Evolutionary conservation across 352 stramenopile genomes (phyloP).

Genomic region (Thalassiosira hispida): DNA sequence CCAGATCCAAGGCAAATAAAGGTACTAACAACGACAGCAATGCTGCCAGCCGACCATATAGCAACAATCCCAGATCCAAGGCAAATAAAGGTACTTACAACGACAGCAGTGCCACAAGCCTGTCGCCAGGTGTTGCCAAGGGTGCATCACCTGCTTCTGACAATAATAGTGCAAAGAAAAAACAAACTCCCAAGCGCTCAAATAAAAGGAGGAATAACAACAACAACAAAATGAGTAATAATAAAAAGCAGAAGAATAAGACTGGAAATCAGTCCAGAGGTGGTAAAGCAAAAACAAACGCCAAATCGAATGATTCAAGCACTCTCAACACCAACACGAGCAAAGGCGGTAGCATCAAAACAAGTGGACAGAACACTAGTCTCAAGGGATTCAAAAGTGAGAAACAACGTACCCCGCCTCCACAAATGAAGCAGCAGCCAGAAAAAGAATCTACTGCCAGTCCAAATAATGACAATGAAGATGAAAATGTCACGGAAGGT

Average conservation of each 20-base stretch:
- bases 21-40: conserved; percentile 13
- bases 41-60: not conserved
- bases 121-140: conserved; percentile 10
- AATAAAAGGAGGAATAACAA: conserved; percentile 12
- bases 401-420: not conserved
- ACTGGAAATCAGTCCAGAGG: not conserved
- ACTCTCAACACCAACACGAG: conserved; percentile 16
- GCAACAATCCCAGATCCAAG: conserved; percentile 13
- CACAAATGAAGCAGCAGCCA: not conserved
- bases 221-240: conserved; percentile 9
- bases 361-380: conserved; percentile 42
- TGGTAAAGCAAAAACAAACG: conserved; percentile 11
- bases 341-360: conserved; percentile 32
- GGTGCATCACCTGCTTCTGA: conserved; percentile 9
- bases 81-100: conserved; percentile 24
- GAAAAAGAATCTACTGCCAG: not conserved
- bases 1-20: conserved; percentile 28
- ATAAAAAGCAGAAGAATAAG: conserved; percentile 25
- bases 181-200: not conserved
- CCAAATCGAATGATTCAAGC: conserved; percentile 1
- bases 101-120: not conserved
- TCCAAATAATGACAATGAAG: conserved; percentile 8
- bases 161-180: conserved; percentile 3
- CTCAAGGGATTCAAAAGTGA: conserved; percentile 51
- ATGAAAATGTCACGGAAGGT: conserved; percentile 1